Conservation (phyloP, 2,329 filamentous ascomycete species). For the Ophiostoma sp. region DNA sequence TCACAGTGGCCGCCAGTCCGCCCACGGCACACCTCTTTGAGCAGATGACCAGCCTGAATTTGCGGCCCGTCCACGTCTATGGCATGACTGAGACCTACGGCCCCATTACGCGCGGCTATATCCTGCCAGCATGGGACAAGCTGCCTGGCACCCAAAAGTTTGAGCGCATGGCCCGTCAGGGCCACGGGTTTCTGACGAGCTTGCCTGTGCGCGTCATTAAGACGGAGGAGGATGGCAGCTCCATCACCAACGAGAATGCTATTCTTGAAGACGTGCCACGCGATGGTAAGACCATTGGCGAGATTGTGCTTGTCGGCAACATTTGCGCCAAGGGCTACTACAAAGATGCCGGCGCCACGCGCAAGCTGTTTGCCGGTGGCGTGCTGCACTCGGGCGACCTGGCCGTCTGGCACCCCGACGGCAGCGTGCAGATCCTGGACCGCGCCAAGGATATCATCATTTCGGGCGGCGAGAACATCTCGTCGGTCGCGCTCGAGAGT, state of each 20-base stretch:
- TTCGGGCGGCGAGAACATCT: conserved; percentile 96
- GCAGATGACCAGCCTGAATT: conserved; percentile 80
- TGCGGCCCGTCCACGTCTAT: conserved; percentile 90
- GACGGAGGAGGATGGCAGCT: conserved; percentile 54
- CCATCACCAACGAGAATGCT: neutral
- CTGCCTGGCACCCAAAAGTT: conserved; percentile 73
- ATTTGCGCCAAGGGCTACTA: conserved; percentile 90
- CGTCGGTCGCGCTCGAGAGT: conserved; percentile 82
- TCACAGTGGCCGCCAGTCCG: conserved; percentile 89
- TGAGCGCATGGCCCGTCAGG: conserved; percentile 85
- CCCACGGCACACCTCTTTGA: conserved; percentile 88
- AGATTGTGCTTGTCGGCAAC: conserved; percentile 75
- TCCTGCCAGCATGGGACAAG: conserved; percentile 76
- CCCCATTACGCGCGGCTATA: conserved; percentile 89
- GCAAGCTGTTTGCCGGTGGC: conserved; percentile 80
- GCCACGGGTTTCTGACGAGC: conserved; percentile 82
- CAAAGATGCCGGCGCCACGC: conserved; percentile 80
- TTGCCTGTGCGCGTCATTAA: conserved; percentile 79
- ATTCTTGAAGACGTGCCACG: conserved; percentile 52
- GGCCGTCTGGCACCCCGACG: conserved; percentile 88
- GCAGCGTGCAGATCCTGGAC: conserved; percentile 86
- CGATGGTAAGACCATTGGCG: conserved; percentile 48
- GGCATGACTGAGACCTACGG: conserved; percentile 87
- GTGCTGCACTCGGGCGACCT: conserved; percentile 85
- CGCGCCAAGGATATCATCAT: conserved; percentile 98